Evolutionary conservation across 1,139 yeast species (phyloP), one percentile per base, ranked within the genome.

Genomic region (Kazachstania sp.): DNA sequence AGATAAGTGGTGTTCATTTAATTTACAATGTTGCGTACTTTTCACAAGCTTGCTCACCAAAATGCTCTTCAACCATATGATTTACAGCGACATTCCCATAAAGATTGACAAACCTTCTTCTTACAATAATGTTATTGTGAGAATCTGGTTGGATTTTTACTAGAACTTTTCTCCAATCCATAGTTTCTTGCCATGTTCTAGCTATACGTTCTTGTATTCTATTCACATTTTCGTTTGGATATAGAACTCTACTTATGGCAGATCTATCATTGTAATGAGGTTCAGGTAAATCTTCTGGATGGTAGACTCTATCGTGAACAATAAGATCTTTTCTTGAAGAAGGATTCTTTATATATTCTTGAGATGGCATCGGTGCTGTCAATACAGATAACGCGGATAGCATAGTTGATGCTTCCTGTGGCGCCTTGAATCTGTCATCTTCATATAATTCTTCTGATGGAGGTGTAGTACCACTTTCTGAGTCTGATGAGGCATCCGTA

Each of bases 71-170:
- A 1, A 84, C 86, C 53, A 92, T 59, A 65, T 92, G 97, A 45
- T 84, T 86, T 34, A 92, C 74, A 0, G 88, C 96, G 0, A 86
- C 88, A 96, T 97, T 90, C 1, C 99, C 99, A 67, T 84, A 88
- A 0, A 97, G 95, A 69, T 92, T 92, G 11, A 95, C 82, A 70
- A 86, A 92, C 51, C 90, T 70, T 57, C 99, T 72, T 53, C 99
- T 71, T 1, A 92, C 98, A 32, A 86, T 74, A 44, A 92, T 90
- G 59, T 90, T 94, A 61, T 92, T 92, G 61, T 92, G 99, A 0
- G 99, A 96, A 66, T 92, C 99, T 0, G 97, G 96, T 52, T 81
- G 79, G 49, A 94, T 69, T 44, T 79, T 78, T 1, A 90, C 97
- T 30, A 94, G 67, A 1, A 94, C 96, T 65, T 92, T 92, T 41